Evolutionary conservation across 1,284 basidiomycete species (phyloP), one percentile per base, ranked within the genome.

Genomic region (Puccinia polysora): DNA sequence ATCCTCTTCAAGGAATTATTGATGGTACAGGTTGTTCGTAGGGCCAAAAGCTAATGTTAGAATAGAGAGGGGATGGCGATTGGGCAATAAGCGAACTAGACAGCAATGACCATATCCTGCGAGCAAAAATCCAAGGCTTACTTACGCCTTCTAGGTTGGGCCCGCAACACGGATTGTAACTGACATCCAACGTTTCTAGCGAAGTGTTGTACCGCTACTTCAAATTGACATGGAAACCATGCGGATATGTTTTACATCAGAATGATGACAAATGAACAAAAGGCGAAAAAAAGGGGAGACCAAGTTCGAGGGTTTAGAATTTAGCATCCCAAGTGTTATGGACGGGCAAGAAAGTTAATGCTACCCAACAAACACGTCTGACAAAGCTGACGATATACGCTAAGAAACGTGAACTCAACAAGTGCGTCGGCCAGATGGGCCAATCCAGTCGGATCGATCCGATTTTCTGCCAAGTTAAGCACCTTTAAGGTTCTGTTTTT

Each of bases 401-500:
- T 40, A 49, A 36, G 18, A 10, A 73, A 10, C 56, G 52, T 12
- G 10, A 55, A 81, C 87, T 76, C 75, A 91, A 60, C 90, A 79
- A 98, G 81, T 14, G 92, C 90, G 79, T 97, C 95, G 0, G 92
- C 92, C 14, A 98, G 83, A 0, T 85, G 82, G 0, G 89, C 86
- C 14, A 98, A 83, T 55, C 91, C 91, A 7, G 85, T 82, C 1
- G 90, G 84, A 73, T 95, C 93, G 23, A 97, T 86, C 79, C 89
- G 90, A 80, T 97, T 97, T 78, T 97, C 93, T 77, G 89, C 89
- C 58, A 97, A 81, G 79, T 97, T 97, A 36, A 97, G 84, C 14
- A 97, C 89, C 79, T 94, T 95, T 45, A 98, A 83, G 0, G 95
- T 97, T 34, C 93, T 84, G 80, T 98, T 98, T 50, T 94, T 87